Conservation (phyloP, 768 basidiomycete species). For the Mycena capillaripes region DNA sequence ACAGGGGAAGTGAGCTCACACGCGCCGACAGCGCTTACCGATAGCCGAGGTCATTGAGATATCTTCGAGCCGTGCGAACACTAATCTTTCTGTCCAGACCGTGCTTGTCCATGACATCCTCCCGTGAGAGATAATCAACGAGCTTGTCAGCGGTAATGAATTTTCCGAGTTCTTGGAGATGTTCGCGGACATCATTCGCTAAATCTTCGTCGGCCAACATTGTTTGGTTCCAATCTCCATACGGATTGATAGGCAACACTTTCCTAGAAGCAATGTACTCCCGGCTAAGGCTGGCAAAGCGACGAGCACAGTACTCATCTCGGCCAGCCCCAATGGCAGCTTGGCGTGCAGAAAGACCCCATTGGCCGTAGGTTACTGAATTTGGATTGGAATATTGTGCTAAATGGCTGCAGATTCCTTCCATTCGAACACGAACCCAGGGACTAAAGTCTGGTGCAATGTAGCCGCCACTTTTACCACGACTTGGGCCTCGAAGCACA, state of each 20-base stretch:
- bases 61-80: slow-evolving; percentile 41
- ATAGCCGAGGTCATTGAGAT: slow-evolving; percentile 43
- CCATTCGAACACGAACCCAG: slow-evolving; percentile 21
- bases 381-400: slow-evolving; percentile 14
- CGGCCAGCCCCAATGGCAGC: slow-evolving; percentile 18
- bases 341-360: slow-evolving; percentile 15
- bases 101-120: slow-evolving; percentile 31
- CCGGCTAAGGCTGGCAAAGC: slow-evolving; percentile 11
- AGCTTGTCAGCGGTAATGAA: slow-evolving; percentile 42
- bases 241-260: slow-evolving; percentile 31
- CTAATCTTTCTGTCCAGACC: slow-evolving; percentile 38
- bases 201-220: slow-evolving; percentile 40
- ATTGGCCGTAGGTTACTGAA: slow-evolving; percentile 17
- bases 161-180: slow-evolving; percentile 28
- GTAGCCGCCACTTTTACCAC: slow-evolving; percentile 15
- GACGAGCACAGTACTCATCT: slow-evolving; percentile 6
- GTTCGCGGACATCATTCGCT: slow-evolving; percentile 27
- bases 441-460: slow-evolving; percentile 3
- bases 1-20: neutral
- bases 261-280: slow-evolving; percentile 14
- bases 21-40: slow-evolving; percentile 19
- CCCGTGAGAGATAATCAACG: slow-evolving; percentile 32
- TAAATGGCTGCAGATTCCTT: slow-evolving; percentile 12
- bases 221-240: slow-evolving; percentile 25
- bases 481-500: slow-evolving; percentile 16